Conservation (phyloP, 805 yeast species). For the Metschnikowia arizonensis region DNA sequence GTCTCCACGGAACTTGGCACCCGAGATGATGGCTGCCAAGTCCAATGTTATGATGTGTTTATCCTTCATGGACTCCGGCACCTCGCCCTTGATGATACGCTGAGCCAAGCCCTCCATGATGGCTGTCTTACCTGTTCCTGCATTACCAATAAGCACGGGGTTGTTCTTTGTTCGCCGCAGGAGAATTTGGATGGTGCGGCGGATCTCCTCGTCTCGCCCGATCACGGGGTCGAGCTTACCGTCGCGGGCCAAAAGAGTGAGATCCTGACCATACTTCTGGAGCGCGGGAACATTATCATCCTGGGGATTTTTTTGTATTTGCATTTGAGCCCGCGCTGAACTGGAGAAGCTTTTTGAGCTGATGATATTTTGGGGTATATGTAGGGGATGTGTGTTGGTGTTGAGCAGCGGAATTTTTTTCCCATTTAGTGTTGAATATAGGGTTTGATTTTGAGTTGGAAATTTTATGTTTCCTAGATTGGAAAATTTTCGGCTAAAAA, state of each 20-base stretch:
- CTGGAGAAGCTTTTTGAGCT: slow-evolving; percentile 19
- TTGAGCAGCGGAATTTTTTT: too few relatives aligned
- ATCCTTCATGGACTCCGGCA: slow-evolving; percentile 88
- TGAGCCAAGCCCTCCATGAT: slow-evolving; percentile 96
- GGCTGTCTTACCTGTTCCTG: slow-evolving; percentile 98
- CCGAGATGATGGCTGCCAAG: slow-evolving; percentile 84
- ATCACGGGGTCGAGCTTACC: slow-evolving; percentile 96
- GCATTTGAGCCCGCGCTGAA: slow-evolving; percentile 21
- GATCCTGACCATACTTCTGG: slow-evolving; percentile 78
- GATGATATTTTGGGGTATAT: too few relatives aligned
- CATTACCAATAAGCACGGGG: slow-evolving; percentile 92
- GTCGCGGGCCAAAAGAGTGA: slow-evolving; percentile 80
- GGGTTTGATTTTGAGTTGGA: too few relatives aligned
- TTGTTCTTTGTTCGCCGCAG: slow-evolving; percentile 93
- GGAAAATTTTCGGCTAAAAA: too few relatives aligned
- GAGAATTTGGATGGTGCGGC: slow-evolving; percentile 86
- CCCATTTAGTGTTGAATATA: too few relatives aligned
- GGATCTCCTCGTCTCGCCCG: slow-evolving; percentile 93
- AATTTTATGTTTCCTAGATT: too few relatives aligned
- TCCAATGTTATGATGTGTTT: slow-evolving; percentile 82
- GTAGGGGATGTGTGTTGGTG: too few relatives aligned
- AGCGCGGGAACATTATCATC: slow-evolving; percentile 68
- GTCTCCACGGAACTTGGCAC: slow-evolving; percentile 95
- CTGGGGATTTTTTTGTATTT: slow-evolving; percentile 38
- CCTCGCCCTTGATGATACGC: slow-evolving; percentile 84